Evolutionary conservation across 1,139 yeast genomes (phyloP).

Genomic region (Meyerozyma smithsonii): DNA sequence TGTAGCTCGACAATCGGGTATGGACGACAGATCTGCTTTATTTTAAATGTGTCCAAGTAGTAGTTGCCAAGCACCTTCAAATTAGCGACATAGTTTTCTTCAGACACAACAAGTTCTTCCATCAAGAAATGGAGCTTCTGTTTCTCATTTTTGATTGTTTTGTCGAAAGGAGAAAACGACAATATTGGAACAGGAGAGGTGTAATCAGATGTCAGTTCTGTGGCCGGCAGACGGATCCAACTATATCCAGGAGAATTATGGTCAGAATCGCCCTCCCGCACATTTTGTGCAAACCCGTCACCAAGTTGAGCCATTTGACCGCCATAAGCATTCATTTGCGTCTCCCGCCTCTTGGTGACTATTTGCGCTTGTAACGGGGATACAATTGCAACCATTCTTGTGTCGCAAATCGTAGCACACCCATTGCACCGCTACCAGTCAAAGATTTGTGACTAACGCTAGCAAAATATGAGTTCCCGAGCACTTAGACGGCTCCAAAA

Average conservation of each 20-base stretch:
- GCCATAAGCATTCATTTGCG: background rate
- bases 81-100: constrained; percentile 39
- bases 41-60: constrained; percentile 31
- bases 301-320: background rate
- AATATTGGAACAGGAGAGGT: constrained; percentile 11
- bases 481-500: constrained; percentile 52
- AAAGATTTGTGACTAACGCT: background rate
- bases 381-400: background rate
- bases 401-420: background rate
- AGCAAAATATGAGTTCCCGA: constrained; percentile 56
- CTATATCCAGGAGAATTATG: background rate
- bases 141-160: constrained; percentile 5
- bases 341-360: no score
- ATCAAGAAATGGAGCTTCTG: constrained; percentile 31
- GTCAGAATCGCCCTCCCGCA: background rate
- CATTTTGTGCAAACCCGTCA: background rate
- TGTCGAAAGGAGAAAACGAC: constrained; percentile 11
- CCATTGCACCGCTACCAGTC: background rate
- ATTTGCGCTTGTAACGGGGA: no score
- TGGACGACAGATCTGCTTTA: constrained; percentile 16
- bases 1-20: constrained; percentile 22
- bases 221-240: background rate
- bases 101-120: constrained; percentile 47
- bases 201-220: constrained; percentile 4
- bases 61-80: constrained; percentile 33